Percentiles rank a stretch among this genome's conserved stretches.
These are phyloP conservation scores for Penicillium fuscoglaucum DNA, from an alignment of 2,329 filamentous ascomycete genomes.

Conservation along the genomic window DNA sequence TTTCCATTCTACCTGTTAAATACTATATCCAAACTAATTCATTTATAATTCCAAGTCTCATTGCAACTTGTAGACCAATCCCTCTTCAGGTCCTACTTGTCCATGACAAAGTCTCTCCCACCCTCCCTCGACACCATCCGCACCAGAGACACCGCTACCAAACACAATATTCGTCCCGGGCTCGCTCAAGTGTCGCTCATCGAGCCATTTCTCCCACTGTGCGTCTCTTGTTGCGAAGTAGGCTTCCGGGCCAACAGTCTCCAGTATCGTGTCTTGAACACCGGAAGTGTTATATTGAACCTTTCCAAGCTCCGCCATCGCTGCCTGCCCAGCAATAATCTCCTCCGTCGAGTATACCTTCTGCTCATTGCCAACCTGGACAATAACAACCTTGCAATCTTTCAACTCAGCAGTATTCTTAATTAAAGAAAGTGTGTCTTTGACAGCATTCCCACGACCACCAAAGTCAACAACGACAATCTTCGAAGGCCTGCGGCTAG, in stretches of 20 bases:
- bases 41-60: neutral
- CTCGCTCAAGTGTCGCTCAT: slow-evolving; percentile 7
- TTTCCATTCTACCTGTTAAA: neutral
- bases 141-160: slow-evolving; percentile 14
- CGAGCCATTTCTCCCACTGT: slow-evolving; percentile 14
- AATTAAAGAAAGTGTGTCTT: slow-evolving; percentile 4
- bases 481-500: slow-evolving; percentile 5
- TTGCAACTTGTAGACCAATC: slow-evolving; percentile 20
- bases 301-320: slow-evolving; percentile 5
- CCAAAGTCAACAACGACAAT: slow-evolving; percentile 24
- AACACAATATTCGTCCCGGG: slow-evolving; percentile 18
- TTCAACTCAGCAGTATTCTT: neutral
- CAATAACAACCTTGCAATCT: slow-evolving; percentile 6
- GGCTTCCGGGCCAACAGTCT: neutral
- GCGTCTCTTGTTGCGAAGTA: slow-evolving; percentile 2
- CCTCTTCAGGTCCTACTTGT: slow-evolving; percentile 15
- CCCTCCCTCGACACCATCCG: slow-evolving; percentile 17
- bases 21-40: neutral
- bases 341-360: slow-evolving; percentile 15
- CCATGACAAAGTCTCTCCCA: slow-evolving; percentile 15
- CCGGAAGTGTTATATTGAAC: slow-evolving; percentile 17
- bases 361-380: slow-evolving; percentile 20
- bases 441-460: slow-evolving; percentile 7
- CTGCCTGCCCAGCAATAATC: neutral
- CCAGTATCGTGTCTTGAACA: slow-evolving; percentile 11